Evolutionary conservation across 2,329 filamentous ascomycete species (phyloP), one percentile per base, ranked within the genome.

Genomic region (Talaromyces sp.): DNA sequence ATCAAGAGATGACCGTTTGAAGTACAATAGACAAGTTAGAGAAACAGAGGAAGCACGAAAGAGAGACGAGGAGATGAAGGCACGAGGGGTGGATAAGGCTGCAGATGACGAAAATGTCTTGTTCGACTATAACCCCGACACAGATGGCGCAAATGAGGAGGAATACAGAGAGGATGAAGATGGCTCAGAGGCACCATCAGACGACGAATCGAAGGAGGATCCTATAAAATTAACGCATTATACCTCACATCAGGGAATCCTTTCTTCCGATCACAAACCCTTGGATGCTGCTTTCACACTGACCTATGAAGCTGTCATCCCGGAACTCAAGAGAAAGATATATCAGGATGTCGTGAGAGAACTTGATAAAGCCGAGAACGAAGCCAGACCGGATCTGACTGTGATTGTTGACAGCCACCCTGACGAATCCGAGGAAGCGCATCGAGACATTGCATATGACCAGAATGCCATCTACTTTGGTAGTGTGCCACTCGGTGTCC

Each of bases 261-360:
- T 91, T 16, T 96, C 94, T 0, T 98, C 94, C 0, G 95, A 99
- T 69, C 95, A 99, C 76, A 99, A 99, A 73, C 96, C 95, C 0
- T 79, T 99, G 1, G 86, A 88, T 62, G 91, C 92, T 0, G 80
- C 93, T 0, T 98, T 98, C 71, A 89, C 85, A 0, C 77, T 99
- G 7, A 88, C 89, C 52, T 97, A 95, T 71, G 91, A 97, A 65
- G 89, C 91, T 0, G 90, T 96, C 0, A 87, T 96, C 0, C 90
- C 92, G 0, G 88, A 94, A 31, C 79, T 96, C 30, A 97, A 96
- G 73, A 86, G 91, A 1, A 89, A 87, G 65, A 82, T 98, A 0
- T 90, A 96, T 64, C 87, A 90, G 61, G 92, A 98, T 70, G 90
- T 98, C 12, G 93, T 90, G 1, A 85, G 90, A 60, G 90, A 96